A percentile compares a stretch with the other conserved stretches of the same genome.
phyloP scores from a whole-genome alignment of 768 basidiomycete species.

The Chalciporus sphaerocephalus region DNA sequence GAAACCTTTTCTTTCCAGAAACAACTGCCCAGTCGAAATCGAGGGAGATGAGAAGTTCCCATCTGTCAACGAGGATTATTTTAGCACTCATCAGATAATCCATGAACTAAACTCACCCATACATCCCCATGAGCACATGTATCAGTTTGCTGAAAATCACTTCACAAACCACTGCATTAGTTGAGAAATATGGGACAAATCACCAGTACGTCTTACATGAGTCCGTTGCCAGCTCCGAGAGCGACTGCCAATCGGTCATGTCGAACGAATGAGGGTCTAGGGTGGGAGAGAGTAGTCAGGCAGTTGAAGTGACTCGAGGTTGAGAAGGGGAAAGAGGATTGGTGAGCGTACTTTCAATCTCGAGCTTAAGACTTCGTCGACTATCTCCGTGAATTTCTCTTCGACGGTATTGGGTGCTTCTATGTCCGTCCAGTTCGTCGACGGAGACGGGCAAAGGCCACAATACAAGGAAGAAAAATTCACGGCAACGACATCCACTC shows the following conservation, averaged over 20 bases:
- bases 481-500: slow-evolving; percentile 8
- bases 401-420: no score
- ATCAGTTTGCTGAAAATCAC: slow-evolving; percentile 39
- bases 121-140: slow-evolving; percentile 43
- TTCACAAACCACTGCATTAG: slow-evolving; percentile 13
- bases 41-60: slow-evolving; percentile 42
- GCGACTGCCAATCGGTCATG: slow-evolving; percentile 43
- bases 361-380: slow-evolving; percentile 11
- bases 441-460: not conserved
- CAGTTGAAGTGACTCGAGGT: not conserved
- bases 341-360: not conserved
- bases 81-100: not conserved
- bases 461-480: slow-evolving; percentile 17
- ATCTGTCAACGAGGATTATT: slow-evolving; percentile 23
- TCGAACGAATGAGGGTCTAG: slow-evolving; percentile 2
- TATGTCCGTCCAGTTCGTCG: slow-evolving; percentile 11
- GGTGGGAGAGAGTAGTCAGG: not conserved
- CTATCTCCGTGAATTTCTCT: slow-evolving; percentile 2
- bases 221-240: slow-evolving; percentile 34
- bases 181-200: not conserved
- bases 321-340: slow-evolving; percentile 1
- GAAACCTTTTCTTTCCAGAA: slow-evolving; percentile 38
- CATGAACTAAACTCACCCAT: slow-evolving; percentile 34
- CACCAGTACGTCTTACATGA: slow-evolving; percentile 26
- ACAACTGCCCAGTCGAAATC: slow-evolving; percentile 42